phyloP scores from a whole-genome alignment of 805 yeast genomes.

The Debaryomyces prosopidis region DNA sequence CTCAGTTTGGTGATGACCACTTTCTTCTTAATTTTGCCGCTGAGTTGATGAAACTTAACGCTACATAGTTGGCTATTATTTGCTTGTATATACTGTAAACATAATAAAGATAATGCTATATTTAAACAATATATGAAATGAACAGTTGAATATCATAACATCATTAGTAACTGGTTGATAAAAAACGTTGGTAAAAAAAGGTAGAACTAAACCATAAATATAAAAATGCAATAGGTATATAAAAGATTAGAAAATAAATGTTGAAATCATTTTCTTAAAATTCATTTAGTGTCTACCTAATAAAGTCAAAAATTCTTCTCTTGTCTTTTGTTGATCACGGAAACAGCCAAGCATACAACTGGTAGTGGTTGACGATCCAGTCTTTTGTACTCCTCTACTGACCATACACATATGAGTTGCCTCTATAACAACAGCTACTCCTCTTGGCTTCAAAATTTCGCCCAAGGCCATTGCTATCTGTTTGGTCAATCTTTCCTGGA shows the following conservation, averaged over 20 bases:
- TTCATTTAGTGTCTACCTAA: slow-evolving; percentile 55
- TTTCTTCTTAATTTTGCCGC: slow-evolving; percentile 48
- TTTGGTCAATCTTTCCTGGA: slow-evolving; percentile 95
- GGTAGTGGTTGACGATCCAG: slow-evolving; percentile 90
- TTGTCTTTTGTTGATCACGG: slow-evolving; percentile 88
- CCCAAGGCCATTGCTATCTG: slow-evolving; percentile 95
- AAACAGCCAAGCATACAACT: slow-evolving; percentile 98
- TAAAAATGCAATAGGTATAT: slow-evolving; percentile 6
- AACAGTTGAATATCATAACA: slow-evolving; percentile 37
- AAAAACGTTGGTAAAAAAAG: slow-evolving; percentile 1
- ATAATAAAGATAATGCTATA: not conserved
- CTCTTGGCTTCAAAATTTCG: slow-evolving; percentile 89
- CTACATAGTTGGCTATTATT: not conserved
- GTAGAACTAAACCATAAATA: slow-evolving; percentile 8
- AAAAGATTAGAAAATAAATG: slow-evolving; percentile 7
- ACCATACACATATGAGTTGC: slow-evolving; percentile 99
- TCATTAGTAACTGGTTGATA: slow-evolving; percentile 1
- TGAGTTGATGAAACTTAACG: slow-evolving; percentile 3
- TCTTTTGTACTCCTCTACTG: slow-evolving; percentile 93
- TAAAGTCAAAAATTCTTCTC: slow-evolving; percentile 90
- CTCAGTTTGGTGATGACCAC: slow-evolving; percentile 83
- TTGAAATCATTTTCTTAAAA: slow-evolving; percentile 14
- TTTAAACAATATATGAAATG: slow-evolving; percentile 12
- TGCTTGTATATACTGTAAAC: not conserved
- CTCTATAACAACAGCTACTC: slow-evolving; percentile 98